A percentile compares a stretch with the other conserved stretches of the same genome.
phyloP scores from a whole-genome alignment of 768 basidiomycete species.

The Solioccasus polychromus region DNA sequence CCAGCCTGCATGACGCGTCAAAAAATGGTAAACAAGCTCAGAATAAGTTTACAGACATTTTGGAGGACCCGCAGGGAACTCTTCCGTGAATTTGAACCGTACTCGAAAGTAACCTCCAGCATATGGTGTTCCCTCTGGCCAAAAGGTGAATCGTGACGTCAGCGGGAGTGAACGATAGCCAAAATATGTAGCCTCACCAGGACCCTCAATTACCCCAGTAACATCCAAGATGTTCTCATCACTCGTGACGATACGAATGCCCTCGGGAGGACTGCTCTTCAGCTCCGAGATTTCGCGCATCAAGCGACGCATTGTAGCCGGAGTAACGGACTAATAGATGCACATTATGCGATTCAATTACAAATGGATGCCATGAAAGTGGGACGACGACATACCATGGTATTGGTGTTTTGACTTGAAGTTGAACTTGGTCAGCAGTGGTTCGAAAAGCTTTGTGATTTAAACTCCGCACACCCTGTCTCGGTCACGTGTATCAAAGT shows the following conservation, averaged over 20 bases:
- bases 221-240: slow-evolving; percentile 90
- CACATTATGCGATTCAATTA: neutral
- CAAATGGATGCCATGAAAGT: neutral
- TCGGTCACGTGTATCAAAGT: slow-evolving; percentile 27
- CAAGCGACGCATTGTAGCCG: slow-evolving; percentile 74
- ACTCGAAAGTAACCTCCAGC: slow-evolving; percentile 69
- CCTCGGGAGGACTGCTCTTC: slow-evolving; percentile 81
- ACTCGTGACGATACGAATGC: slow-evolving; percentile 81
- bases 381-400: slow-evolving; percentile 23
- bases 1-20: slow-evolving; percentile 55
- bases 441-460: slow-evolving; percentile 26
- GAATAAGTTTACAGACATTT: slow-evolving; percentile 59
- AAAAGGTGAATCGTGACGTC: slow-evolving; percentile 7
- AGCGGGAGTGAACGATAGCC: slow-evolving; percentile 1
- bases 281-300: slow-evolving; percentile 85
- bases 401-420: slow-evolving; percentile 4
- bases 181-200: slow-evolving; percentile 52
- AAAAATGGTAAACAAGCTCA: neutral
- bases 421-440: slow-evolving; percentile 12
- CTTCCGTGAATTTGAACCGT: slow-evolving; percentile 87
- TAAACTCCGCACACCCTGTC: slow-evolving; percentile 22
- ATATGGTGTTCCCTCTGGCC: slow-evolving; percentile 62
- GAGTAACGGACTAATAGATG: slow-evolving; percentile 37
- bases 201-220: slow-evolving; percentile 85
- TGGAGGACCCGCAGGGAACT: slow-evolving; percentile 91